phyloP scores from a whole-genome alignment of 176 grass and related monocot species.

The Poa annua region DNA sequence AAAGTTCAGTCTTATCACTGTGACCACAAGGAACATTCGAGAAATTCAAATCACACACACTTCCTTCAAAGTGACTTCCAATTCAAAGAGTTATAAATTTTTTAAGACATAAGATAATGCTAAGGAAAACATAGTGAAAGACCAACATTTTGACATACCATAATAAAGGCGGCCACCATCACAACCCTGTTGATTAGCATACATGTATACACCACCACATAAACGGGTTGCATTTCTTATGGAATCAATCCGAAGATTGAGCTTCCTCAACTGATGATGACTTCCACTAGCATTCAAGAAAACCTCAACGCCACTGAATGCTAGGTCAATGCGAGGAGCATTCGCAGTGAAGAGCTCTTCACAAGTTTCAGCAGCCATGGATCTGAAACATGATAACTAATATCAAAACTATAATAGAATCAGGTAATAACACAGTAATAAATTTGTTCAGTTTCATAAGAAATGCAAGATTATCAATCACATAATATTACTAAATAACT shows the following conservation, averaged over 20 bases:
- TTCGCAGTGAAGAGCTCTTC: slow-evolving; percentile 92
- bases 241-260: slow-evolving; percentile 96
- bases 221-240: slow-evolving; percentile 81
- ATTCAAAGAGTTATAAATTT: neutral
- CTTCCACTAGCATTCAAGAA: slow-evolving; percentile 98
- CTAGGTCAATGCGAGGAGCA: slow-evolving; percentile 74
- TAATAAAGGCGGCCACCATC: slow-evolving; percentile 97
- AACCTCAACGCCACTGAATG: slow-evolving; percentile 93
- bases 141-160: slow-evolving; percentile 51
- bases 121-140: slow-evolving; percentile 14
- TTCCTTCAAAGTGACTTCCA: neutral
- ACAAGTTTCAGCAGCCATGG: slow-evolving; percentile 92
- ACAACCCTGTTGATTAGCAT: slow-evolving; percentile 94
- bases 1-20: neutral
- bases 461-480: slow-evolving; percentile 18
- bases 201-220: slow-evolving; percentile 94
- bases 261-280: slow-evolving; percentile 95
- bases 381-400: slow-evolving; percentile 50
- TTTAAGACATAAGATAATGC: neutral
- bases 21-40: slow-evolving; percentile 8
- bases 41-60: neutral
- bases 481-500: slow-evolving; percentile 19
- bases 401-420: slow-evolving; percentile 31
- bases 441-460: slow-evolving; percentile 17
- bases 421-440: neutral